Evolutionary conservation across 2,329 filamentous ascomycete genomes (phyloP).

Genomic region (Colletotrichum orbiculare): DNA sequence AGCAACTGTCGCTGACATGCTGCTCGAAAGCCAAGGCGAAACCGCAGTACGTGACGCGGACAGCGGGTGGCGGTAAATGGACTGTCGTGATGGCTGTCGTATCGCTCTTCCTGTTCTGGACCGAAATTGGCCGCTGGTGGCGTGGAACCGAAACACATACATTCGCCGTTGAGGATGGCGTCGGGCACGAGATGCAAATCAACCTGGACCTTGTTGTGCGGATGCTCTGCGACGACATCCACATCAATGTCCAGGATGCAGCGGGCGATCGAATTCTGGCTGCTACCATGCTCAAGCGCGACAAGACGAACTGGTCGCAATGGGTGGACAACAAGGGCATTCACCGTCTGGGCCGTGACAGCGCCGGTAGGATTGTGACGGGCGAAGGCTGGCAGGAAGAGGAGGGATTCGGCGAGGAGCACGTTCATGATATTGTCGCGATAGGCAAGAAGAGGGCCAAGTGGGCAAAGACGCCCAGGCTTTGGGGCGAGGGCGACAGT

Average conservation of each 20-base stretch:
- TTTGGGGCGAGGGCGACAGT: conserved; percentile 72
- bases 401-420: conserved; percentile 80
- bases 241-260: conserved; percentile 97
- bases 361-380: conserved; percentile 64
- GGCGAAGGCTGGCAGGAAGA: conserved; percentile 72
- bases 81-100: conserved; percentile 84
- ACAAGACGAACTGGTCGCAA: conserved; percentile 82
- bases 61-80: conserved; percentile 91
- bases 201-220: conserved; percentile 93
- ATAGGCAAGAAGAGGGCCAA: conserved; percentile 72
- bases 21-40: conserved; percentile 85
- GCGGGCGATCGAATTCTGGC: conserved; percentile 92
- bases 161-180: conserved; percentile 92
- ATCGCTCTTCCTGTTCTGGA: conserved; percentile 79
- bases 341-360: conserved; percentile 68
- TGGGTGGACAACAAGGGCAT: conserved; percentile 81
- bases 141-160: conserved; percentile 85
- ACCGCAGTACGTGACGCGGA: conserved; percentile 87
- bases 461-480: conserved; percentile 79
- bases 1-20: conserved; percentile 37
- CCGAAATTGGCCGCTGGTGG: conserved; percentile 87
- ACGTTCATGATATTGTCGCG: conserved; percentile 90
- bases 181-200: conserved; percentile 89
- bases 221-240: conserved; percentile 90
- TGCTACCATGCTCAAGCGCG: conserved; percentile 76